phyloP scores from a whole-genome alignment of 106 monocot genomes.

The Dendrobium officinale region DNA sequence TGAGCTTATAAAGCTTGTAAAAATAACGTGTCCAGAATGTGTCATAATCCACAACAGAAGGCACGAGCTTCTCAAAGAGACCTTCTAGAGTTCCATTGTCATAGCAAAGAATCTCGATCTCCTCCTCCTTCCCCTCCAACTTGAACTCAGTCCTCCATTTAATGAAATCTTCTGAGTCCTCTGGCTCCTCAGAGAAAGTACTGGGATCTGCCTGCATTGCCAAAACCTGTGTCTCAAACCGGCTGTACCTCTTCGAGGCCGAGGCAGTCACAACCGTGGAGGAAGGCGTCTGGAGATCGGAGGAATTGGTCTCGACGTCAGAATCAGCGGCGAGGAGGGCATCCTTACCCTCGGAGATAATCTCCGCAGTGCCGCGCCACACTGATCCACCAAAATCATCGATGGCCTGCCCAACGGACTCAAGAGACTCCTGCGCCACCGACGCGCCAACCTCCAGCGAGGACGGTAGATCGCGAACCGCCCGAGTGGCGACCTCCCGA shows the following conservation, averaged over 20 bases:
- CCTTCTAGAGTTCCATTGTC: conserved; percentile 52
- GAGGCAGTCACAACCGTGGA: not conserved
- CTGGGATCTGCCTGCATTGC: conserved; percentile 55
- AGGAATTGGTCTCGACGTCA: not conserved
- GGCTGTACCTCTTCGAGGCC: conserved; percentile 35
- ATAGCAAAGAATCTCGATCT: conserved; percentile 47
- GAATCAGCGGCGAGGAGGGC: conserved; percentile 29
- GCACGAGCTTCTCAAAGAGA: conserved; percentile 63
- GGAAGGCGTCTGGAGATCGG: not conserved
- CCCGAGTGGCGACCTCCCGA: conserved; percentile 63
- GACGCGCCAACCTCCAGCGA: conserved; percentile 76
- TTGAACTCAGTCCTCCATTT: conserved; percentile 52
- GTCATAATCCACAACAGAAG: conserved; percentile 53
- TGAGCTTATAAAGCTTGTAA: conserved; percentile 76
- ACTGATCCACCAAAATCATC: conserved; percentile 49
- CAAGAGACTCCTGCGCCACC: conserved; percentile 70
- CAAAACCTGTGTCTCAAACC: conserved; percentile 63
- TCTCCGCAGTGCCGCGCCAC: conserved; percentile 32
- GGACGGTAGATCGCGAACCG: conserved; percentile 41
- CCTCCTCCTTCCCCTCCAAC: conserved; percentile 50
- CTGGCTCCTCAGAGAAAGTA: conserved; percentile 66
- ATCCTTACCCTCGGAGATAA: conserved; percentile 46
- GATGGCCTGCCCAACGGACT: conserved; percentile 76
- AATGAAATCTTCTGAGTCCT: conserved; percentile 53
- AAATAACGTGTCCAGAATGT: conserved; percentile 86